Evolutionary conservation across 768 basidiomycete genomes (phyloP).

Genomic region (Kwoniella dejecticola): DNA sequence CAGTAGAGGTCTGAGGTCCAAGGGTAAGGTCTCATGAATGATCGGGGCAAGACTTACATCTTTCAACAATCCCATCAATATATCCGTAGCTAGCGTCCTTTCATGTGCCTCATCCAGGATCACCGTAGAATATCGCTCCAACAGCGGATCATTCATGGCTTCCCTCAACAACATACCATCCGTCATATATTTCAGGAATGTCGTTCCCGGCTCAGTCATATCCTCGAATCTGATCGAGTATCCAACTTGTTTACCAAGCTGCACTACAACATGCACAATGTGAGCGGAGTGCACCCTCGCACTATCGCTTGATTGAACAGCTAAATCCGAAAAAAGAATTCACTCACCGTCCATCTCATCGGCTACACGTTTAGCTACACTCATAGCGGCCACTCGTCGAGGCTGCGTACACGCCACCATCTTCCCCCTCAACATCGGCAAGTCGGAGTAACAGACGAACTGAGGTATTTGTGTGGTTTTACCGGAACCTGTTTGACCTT

Average conservation of each 20-base stretch:
- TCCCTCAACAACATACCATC: conserved; percentile 98
- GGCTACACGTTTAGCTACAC: conserved; percentile 95
- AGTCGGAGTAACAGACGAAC: conserved; percentile 89
- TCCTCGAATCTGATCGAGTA: conserved; percentile 99
- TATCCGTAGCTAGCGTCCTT: conserved; percentile 94
- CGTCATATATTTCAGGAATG: conserved; percentile 99
- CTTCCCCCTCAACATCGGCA: conserved; percentile 86
- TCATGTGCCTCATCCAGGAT: conserved; percentile 99
- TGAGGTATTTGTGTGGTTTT: conserved; percentile 98
- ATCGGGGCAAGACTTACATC: conserved; percentile 52
- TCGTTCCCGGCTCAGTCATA: conserved; percentile 83
- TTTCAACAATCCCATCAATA: conserved; percentile 96
- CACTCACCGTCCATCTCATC: conserved; percentile 95
- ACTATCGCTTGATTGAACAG: not conserved
- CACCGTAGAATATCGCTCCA: conserved; percentile 91
- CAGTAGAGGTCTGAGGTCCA: too few relatives aligned
- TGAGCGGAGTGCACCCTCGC: too few relatives aligned
- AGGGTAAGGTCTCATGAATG: too few relatives aligned
- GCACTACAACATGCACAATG: conserved; percentile 60
- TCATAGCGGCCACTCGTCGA: conserved; percentile 94
- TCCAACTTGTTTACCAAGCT: conserved; percentile 90
- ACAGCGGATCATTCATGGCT: conserved; percentile 92
- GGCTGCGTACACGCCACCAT: conserved; percentile 97
- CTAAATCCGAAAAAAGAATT: not conserved
- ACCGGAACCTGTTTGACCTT: conserved; percentile 86